phyloP scores from a whole-genome alignment of 257 asterid genomes.

The Rubia yunnanensis region DNA sequence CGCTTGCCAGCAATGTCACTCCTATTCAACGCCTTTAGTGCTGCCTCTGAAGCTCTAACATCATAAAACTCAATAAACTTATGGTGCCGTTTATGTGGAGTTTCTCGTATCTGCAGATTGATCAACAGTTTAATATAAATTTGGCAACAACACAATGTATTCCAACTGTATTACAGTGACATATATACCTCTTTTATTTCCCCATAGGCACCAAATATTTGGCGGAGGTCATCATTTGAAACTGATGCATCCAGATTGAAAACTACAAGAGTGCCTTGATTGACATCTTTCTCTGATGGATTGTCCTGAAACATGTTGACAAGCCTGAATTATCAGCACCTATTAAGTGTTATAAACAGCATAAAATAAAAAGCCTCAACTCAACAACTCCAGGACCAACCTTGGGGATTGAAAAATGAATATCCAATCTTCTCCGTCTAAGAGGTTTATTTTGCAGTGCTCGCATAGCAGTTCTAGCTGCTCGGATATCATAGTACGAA shows the following conservation, averaged over 20 bases:
- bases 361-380: neutral
- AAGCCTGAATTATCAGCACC: neutral
- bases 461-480: slow-evolving; percentile 94
- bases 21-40: slow-evolving; percentile 82
- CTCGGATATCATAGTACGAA: slow-evolving; percentile 96
- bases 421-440: slow-evolving; percentile 86
- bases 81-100: slow-evolving; percentile 90
- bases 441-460: slow-evolving; percentile 78
- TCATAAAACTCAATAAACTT: slow-evolving; percentile 94
- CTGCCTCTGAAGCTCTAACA: slow-evolving; percentile 95
- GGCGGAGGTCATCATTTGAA: slow-evolving; percentile 84
- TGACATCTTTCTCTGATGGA: slow-evolving; percentile 90
- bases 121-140: slow-evolving; percentile 14
- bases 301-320: slow-evolving; percentile 50
- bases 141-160: slow-evolving; percentile 11
- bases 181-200: slow-evolving; percentile 88
- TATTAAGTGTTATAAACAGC: neutral
- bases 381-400: slow-evolving; percentile 22
- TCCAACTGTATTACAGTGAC: neutral
- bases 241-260: slow-evolving; percentile 96
- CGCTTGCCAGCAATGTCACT: slow-evolving; percentile 91
- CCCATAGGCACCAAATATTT: slow-evolving; percentile 90
- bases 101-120: slow-evolving; percentile 72
- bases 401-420: slow-evolving; percentile 97
- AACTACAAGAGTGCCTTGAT: slow-evolving; percentile 94